phyloP scores from a whole-genome alignment of 1,284 basidiomycete genomes.

The Cutaneotrichosporon cyanovorans region DNA sequence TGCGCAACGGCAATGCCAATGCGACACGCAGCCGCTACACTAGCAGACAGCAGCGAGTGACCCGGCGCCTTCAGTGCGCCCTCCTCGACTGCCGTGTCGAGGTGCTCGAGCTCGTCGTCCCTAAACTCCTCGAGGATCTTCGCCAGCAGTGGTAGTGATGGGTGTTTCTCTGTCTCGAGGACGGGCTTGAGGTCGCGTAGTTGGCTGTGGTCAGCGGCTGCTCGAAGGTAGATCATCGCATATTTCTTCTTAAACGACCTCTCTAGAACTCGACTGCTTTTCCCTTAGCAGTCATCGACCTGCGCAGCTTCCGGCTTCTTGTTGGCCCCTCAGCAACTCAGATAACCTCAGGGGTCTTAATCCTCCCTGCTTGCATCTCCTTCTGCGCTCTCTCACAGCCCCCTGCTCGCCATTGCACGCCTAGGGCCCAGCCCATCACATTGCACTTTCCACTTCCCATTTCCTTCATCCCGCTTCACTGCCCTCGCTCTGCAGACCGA shows the following conservation, averaged over 20 bases:
- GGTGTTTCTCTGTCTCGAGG: constrained; percentile 47
- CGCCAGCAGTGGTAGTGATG: constrained; percentile 68
- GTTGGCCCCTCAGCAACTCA: no score
- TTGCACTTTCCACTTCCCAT: no score
- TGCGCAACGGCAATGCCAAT: constrained; percentile 84
- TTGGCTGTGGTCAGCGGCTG: constrained; percentile 24
- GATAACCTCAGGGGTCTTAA: no score
- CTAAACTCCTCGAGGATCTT: constrained; percentile 76
- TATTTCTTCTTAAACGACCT: not conserved
- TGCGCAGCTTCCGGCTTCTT: no score
- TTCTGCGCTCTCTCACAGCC: not conserved
- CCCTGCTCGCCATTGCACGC: not conserved
- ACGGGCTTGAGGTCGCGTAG: constrained; percentile 32
- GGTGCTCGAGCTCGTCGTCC: constrained; percentile 89
- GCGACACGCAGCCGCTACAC: constrained; percentile 79
- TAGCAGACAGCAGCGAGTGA: constrained; percentile 77
- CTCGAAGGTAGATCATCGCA: not conserved
- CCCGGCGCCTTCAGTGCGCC: constrained; percentile 85
- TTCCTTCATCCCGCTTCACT: no score
- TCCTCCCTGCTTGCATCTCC: no score
- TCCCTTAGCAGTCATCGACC: no score
- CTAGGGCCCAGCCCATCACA: no score
- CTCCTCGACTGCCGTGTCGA: constrained; percentile 85
- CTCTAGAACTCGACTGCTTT: no score
- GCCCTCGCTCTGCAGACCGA: no score